These are phyloP conservation scores for Isabelozyma gotoi DNA, from an alignment of 805 yeast genomes.

Conservation along the genomic window DNA sequence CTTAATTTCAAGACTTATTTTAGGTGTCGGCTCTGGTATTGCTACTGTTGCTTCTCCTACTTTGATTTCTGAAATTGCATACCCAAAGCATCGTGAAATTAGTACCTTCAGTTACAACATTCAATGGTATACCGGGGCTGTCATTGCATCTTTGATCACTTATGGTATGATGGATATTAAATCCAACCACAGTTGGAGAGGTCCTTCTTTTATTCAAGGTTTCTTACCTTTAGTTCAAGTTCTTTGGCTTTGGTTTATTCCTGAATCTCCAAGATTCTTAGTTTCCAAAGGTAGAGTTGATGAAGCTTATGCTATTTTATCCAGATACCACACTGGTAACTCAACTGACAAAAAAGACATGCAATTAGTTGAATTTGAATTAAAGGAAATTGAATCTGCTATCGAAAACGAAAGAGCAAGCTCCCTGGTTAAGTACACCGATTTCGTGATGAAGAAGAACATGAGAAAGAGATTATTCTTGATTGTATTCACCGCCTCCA, in stretches of 20 bases:
- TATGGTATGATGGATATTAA: slow-evolving; percentile 41
- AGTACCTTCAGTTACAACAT: slow-evolving; percentile 37
- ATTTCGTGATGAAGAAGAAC: slow-evolving; percentile 36
- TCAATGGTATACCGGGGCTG: slow-evolving; percentile 55
- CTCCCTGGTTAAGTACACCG: slow-evolving; percentile 31
- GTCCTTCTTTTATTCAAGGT: slow-evolving; percentile 54
- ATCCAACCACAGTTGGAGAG: slow-evolving; percentile 48
- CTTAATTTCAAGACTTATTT: slow-evolving; percentile 45
- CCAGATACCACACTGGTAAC: slow-evolving; percentile 41
- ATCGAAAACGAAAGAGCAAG: slow-evolving; percentile 40
- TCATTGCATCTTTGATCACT: slow-evolving; percentile 52
- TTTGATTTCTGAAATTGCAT: slow-evolving; percentile 50
- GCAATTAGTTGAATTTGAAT: slow-evolving; percentile 34
- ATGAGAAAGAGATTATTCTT: slow-evolving; percentile 44
- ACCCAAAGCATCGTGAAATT: slow-evolving; percentile 44
- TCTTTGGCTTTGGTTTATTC: slow-evolving; percentile 35
- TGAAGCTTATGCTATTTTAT: slow-evolving; percentile 43
- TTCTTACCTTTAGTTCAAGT: slow-evolving; percentile 46
- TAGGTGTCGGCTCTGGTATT: slow-evolving; percentile 47
- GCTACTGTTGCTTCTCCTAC: slow-evolving; percentile 48
- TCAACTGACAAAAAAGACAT: slow-evolving; percentile 26
- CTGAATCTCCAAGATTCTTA: slow-evolving; percentile 51
- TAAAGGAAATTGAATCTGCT: slow-evolving; percentile 38
- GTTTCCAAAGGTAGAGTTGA: slow-evolving; percentile 40
- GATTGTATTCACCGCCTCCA: slow-evolving; percentile 27